Evolutionary conservation across 345 rosid genomes (phyloP), one percentile per base, ranked within the genome.

Genomic region (Erysimum cheiranthoides): DNA sequence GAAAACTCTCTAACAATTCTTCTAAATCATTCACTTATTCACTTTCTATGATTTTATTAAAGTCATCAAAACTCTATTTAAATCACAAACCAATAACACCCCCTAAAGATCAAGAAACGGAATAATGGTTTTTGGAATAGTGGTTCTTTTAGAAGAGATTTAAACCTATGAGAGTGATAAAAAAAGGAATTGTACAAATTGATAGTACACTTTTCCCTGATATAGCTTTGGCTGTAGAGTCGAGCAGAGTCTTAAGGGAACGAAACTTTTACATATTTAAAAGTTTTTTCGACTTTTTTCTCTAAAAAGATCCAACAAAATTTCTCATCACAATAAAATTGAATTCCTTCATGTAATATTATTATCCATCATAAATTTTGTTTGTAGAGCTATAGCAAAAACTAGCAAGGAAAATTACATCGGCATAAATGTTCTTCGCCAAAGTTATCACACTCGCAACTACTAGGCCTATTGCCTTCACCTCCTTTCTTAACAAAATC

Each of bases 401-500:
- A 4, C 61, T 70, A 77, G 34, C 75, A 70, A 36, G 62, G 38
- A 36, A 54, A 5, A 17, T 45, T 13, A 57, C 76, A 77, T 12
- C 60, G 14, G 45, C 81, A 76, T 45, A 62, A 54, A 76, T 62
- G 80, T 70, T 61, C 69, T 0, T 6, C 31, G 27, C 59, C 75
- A 45, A 70, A 62, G 50, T 70, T 0, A 13, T 76, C 75, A 54
- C 80, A 76, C 7, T 25, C 38, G 14, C 80, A 76, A 53, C 42
- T 35, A 43, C 4, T 8, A 25, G 80, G 75, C 47, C 3, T 62
- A 34, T 3, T 34, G 61, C 4, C 30, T 31, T 0, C 17, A 51
- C 76, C 57, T 43, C 75, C 60, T 54, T 70, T 70, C 35, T 76
- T 76, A 34, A 62, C 59, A 45, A 76, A 76, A 7, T 70, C 80